Percentiles rank a stretch among this genome's conserved stretches.
These are phyloP conservation scores for Coriaria nepalensis DNA, from an alignment of 306 rosid species.

Conservation along the genomic window DNA sequence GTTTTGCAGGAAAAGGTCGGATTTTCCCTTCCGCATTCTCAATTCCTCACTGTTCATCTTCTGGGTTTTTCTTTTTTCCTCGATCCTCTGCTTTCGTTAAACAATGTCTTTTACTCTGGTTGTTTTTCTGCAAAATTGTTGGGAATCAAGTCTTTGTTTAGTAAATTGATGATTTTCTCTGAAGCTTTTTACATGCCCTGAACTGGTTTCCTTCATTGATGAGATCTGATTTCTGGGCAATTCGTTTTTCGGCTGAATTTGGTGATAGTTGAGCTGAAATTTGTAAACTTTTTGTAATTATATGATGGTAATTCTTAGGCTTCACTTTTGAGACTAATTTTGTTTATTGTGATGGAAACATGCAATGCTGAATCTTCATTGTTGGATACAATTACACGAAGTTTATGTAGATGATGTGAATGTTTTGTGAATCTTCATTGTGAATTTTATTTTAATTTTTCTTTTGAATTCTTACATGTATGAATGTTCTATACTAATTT, in stretches of 20 bases:
- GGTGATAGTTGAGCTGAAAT: slow-evolving; percentile 19
- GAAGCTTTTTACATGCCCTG: not conserved
- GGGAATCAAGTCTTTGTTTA: not conserved
- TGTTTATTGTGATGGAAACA: not conserved
- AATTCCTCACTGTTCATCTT: not conserved
- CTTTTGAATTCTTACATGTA: not conserved
- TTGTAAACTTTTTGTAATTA: slow-evolving; percentile 7
- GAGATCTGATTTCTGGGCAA: slow-evolving; percentile 15
- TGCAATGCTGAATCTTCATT: too few relatives aligned
- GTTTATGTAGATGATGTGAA: too few relatives aligned
- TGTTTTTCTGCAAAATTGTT: slow-evolving; percentile 12
- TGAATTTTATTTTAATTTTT: not conserved
- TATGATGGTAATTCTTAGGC: not conserved
- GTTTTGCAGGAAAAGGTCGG: slow-evolving; percentile 65
- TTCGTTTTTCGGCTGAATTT: slow-evolving; percentile 10
- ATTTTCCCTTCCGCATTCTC: not conserved
- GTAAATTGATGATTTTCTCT: not conserved
- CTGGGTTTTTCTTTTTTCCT: slow-evolving; percentile 11
- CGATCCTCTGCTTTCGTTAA: slow-evolving; percentile 9
- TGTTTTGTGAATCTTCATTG: slow-evolving; percentile 1
- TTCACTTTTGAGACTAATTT: not conserved
- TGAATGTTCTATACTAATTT: slow-evolving; percentile 12
- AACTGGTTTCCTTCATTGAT: not conserved
- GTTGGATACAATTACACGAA: too few relatives aligned
- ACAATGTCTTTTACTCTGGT: slow-evolving; percentile 9